A percentile compares a stretch with the other conserved stretches of the same genome.
Conservation (phyloP, 1,284 basidiomycete genomes). For the Leccinum solheimii region DNA sequence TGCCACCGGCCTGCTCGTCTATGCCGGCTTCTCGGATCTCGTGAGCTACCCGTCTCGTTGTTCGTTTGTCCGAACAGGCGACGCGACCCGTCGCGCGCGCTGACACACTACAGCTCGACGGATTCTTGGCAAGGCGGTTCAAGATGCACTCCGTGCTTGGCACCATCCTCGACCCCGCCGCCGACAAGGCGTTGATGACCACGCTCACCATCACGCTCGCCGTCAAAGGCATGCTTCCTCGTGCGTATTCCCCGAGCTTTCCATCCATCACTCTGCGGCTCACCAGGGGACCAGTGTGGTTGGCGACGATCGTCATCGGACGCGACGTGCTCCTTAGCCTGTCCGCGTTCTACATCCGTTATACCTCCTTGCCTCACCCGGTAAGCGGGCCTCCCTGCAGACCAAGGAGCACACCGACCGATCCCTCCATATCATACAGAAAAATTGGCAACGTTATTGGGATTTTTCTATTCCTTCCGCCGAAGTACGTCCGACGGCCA, state of each 20-base stretch:
- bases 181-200: slow-evolving; percentile 96
- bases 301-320: slow-evolving; percentile 87
- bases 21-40: slow-evolving; percentile 89
- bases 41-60: slow-evolving; percentile 46
- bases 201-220: slow-evolving; percentile 89
- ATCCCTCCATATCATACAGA: slow-evolving; percentile 46
- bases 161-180: slow-evolving; percentile 94
- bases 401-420: background rate
- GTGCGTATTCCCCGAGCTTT: slow-evolving; percentile 44
- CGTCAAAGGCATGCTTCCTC: slow-evolving; percentile 81
- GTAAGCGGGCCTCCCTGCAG: slow-evolving; percentile 46
- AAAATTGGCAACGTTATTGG: slow-evolving; percentile 92
- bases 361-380: slow-evolving; percentile 83
- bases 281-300: slow-evolving; percentile 58
- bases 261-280: background rate
- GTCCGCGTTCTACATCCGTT: slow-evolving; percentile 94
- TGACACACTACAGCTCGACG: slow-evolving; percentile 60
- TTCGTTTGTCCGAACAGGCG: slow-evolving; percentile 10
- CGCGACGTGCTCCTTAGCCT: slow-evolving; percentile 86
- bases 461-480: slow-evolving; percentile 94
- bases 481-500: slow-evolving; percentile 86
- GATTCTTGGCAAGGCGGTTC: slow-evolving; percentile 84
- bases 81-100: slow-evolving; percentile 13
- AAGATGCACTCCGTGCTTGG: slow-evolving; percentile 89
- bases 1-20: slow-evolving; percentile 82